Percentiles rank a stretch among this genome's conserved stretches.
Conservation (phyloP, 2,329 filamentous ascomycete species). For the Scorias spongiosa region DNA sequence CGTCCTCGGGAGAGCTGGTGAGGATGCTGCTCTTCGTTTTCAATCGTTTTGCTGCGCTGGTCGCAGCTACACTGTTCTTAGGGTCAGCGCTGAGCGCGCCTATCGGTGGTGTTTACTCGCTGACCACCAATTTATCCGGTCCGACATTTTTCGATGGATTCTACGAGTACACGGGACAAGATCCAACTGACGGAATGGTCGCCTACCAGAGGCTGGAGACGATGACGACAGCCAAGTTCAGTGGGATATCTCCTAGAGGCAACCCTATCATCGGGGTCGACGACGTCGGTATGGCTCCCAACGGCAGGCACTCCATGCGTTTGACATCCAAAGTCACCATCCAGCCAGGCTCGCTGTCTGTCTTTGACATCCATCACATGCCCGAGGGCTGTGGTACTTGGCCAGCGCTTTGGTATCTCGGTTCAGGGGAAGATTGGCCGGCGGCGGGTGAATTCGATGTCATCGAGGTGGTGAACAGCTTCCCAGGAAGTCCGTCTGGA, state of each 20-base stretch:
- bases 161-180: constrained; percentile 26
- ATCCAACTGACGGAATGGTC: constrained; percentile 29
- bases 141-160: constrained; percentile 29
- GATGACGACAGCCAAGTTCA: neutral
- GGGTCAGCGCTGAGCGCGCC: neutral
- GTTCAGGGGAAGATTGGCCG: constrained; percentile 21
- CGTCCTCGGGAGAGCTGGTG: too few relatives aligned
- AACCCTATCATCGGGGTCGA: constrained; percentile 32
- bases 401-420: constrained; percentile 33
- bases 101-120: constrained; percentile 11
- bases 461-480: constrained; percentile 31
- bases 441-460: constrained; percentile 34
- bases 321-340: constrained; percentile 32
- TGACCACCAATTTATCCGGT: constrained; percentile 16
- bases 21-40: neutral
- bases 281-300: constrained; percentile 17
- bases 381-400: constrained; percentile 37
- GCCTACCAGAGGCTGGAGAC: constrained; percentile 7
- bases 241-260: neutral
- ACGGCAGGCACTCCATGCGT: constrained; percentile 31
- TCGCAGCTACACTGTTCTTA: neutral
- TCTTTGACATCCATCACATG: constrained; percentile 37
- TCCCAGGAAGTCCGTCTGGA: constrained; percentile 5
- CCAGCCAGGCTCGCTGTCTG: constrained; percentile 32
- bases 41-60: neutral